Evolutionary conservation across 2,329 filamentous ascomycete genomes (phyloP).

Genomic region (Fusarium zealandicum): DNA sequence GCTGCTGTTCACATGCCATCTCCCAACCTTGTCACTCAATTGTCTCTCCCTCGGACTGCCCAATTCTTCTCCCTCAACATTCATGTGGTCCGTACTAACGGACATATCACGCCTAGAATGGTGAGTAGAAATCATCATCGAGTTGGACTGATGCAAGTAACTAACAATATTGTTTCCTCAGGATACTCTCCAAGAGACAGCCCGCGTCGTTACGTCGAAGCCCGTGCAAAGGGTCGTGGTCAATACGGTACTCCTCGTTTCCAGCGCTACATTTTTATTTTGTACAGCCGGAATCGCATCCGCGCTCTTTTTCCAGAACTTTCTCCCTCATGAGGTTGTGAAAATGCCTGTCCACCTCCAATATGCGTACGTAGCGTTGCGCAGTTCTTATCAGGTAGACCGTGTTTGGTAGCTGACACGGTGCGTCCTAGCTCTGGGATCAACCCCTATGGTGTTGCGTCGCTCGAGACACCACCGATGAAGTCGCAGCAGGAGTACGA

Average conservation of each 20-base stretch:
- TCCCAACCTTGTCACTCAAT: background rate
- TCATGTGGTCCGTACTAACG: constrained; percentile 12
- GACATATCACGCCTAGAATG: constrained; percentile 24
- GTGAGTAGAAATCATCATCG: constrained; percentile 14
- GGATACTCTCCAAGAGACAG: constrained; percentile 49
- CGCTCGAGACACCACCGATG: constrained; percentile 59
- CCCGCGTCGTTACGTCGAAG: constrained; percentile 56
- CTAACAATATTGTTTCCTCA: constrained; percentile 25
- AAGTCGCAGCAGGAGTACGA: constrained; percentile 84
- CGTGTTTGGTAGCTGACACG: constrained; percentile 16
- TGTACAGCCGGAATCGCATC: constrained; percentile 58
- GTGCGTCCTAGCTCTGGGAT: constrained; percentile 50
- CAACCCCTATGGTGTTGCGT: constrained; percentile 61
- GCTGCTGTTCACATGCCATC: constrained; percentile 34
- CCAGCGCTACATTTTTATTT: constrained; percentile 54
- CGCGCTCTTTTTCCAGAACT: constrained; percentile 62
- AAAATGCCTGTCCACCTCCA: constrained; percentile 63
- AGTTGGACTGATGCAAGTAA: background rate
- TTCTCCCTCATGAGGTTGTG: constrained; percentile 62
- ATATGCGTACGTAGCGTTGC: constrained; percentile 57
- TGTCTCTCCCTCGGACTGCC: constrained; percentile 12
- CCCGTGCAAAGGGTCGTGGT: constrained; percentile 59
- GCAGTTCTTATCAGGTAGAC: background rate
- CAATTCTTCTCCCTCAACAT: constrained; percentile 3
- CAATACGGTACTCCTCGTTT: constrained; percentile 54